Base-by-base conservation (phyloP, 2,329 filamentous ascomycete species). In the Calonectria ilicicola region DNA sequence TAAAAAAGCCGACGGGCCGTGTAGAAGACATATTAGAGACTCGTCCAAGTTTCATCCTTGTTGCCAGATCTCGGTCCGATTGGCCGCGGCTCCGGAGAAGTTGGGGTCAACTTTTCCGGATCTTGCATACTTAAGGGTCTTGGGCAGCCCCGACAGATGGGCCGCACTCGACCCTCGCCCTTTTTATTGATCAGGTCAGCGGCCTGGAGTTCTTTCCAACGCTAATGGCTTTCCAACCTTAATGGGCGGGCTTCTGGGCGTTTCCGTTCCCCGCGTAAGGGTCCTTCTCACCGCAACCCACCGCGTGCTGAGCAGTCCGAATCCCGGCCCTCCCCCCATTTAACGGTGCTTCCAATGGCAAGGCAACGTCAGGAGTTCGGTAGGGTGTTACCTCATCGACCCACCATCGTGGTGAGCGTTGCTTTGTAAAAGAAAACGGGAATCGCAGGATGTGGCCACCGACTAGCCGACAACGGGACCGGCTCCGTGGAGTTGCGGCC, bases 401-500 rank as follows among this genome's bases (percentile, higher is more conserved):
- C 47, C 47, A 26, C 38, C 26, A 40, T 1, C 2, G 3, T 14
- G 44, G 27, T 5, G 27, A 27, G 27, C 35, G 32, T 29, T 21
- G 42, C 63, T 8, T 19, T 46, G 42, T 15, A 23, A 23, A 51
- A 38, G 29, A 10, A n/a, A 5, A 6, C 64, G 49, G 64, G 17
- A n/a, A 44, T 58, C 64, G 64, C 47, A 19, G 15, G 17, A 26
- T 19, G 35, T 21, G 35, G 19, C n/a, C 23, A 7, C 63, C 63
- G 46, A 53, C 63, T 8, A 35, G 42, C 65, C 65, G 65, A 68
- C 29, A 8, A 35, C 42, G 65, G 65, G 42, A 35, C 65, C 65
- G 65, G 46, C 19, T 49, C 65, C 65, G 27, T 23, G 65, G 53
- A 27, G 4, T 7, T 3, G 3, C 9, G 19, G 32, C 12, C 27